phyloP scores from a whole-genome alignment of 1,139 yeast species.

The Kurtzmaniella quercitrusa region DNA sequence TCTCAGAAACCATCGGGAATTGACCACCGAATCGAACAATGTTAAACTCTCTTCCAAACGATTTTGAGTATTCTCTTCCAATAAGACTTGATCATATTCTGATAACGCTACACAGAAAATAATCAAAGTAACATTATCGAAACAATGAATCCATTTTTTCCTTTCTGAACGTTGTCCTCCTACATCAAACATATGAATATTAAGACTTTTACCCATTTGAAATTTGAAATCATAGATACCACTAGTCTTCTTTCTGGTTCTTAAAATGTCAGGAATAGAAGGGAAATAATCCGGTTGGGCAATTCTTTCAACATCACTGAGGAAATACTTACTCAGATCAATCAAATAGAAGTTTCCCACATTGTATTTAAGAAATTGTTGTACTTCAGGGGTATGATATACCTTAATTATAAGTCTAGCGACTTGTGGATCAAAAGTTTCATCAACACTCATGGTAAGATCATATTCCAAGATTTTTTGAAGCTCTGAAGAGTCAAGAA shows the following conservation, averaged over 20 bases:
- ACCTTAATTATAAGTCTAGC: constrained; percentile 44
- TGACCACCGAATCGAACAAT: constrained; percentile 83
- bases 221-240: constrained; percentile 85
- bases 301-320: constrained; percentile 64
- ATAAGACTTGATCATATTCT: constrained; percentile 81
- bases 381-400: constrained; percentile 57
- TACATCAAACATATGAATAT: constrained; percentile 83
- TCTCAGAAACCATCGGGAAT: constrained; percentile 90
- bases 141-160: constrained; percentile 93
- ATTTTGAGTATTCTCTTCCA: constrained; percentile 78
- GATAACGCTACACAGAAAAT: constrained; percentile 88
- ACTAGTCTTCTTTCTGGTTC: constrained; percentile 89
- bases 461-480: constrained; percentile 47
- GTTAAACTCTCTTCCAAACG: constrained; percentile 82
- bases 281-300: constrained; percentile 63
- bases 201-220: constrained; percentile 67
- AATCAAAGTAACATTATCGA: constrained; percentile 84
- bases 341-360: constrained; percentile 77
- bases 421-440: constrained; percentile 40
- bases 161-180: constrained; percentile 95
- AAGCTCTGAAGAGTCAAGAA: constrained; percentile 37
- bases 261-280: constrained; percentile 67
- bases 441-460: constrained; percentile 44
- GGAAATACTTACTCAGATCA: constrained; percentile 84
- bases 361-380: constrained; percentile 50